A percentile compares a stretch with the other conserved stretches of the same genome.
These are phyloP conservation scores for Exophiala sideris DNA, from an alignment of 2,329 filamentous ascomycete species.

Conservation along the genomic window DNA sequence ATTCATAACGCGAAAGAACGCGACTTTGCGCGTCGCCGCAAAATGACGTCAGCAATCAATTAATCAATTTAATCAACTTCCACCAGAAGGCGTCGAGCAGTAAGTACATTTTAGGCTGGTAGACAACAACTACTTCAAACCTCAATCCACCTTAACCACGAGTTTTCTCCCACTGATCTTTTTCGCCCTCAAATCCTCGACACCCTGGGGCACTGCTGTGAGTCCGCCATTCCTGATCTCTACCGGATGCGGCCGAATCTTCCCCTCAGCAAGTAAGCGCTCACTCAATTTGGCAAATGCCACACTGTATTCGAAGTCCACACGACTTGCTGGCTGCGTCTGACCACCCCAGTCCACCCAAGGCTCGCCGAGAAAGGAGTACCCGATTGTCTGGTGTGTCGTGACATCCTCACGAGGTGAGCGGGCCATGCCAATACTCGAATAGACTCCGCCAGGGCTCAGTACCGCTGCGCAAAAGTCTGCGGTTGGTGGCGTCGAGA, in stretches of 20 bases:
- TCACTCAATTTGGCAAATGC: neutral
- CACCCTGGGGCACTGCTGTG: neutral
- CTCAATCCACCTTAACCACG: neutral
- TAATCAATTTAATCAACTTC: neutral
- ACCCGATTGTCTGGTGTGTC: neutral
- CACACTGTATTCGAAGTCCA: neutral
- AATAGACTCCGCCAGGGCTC: neutral
- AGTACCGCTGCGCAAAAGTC: neutral
- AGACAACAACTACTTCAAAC: neutral
- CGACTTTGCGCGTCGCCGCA: neutral
- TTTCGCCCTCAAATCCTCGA: neutral
- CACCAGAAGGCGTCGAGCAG: neutral
- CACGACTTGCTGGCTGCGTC: neutral
- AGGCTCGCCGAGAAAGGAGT: neutral
- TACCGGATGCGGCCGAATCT: neutral
- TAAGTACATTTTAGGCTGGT: neutral
- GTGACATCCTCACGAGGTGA: neutral
- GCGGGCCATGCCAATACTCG: neutral
- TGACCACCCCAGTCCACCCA: neutral
- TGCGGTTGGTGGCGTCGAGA: neutral
- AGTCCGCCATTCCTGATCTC: neutral
- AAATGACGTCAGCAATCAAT: neutral
- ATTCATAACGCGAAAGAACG: slow-evolving; percentile 2
- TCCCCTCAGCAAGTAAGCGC: neutral
- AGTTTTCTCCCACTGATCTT: neutral